Evolutionary conservation across 148 eudicot species (phyloP), one percentile per base, ranked within the genome.

Genomic region (Rhododendron kiyosumense): DNA sequence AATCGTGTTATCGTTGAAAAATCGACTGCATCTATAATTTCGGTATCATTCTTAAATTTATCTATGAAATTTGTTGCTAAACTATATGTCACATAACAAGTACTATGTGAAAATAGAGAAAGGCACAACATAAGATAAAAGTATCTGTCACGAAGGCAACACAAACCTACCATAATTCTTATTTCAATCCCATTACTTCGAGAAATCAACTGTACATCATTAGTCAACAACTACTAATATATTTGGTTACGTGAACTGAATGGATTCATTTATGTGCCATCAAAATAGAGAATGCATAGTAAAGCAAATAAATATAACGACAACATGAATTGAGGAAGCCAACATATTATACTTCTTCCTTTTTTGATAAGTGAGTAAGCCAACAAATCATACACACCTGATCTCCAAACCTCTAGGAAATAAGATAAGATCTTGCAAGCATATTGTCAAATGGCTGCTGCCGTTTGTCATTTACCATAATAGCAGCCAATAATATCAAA

Each of bases 361-460:
- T 3, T 38, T 38, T 38, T 38, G 41, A 38, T 38, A 38, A 38
- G 41, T 38, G 41, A 3, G 41, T 38, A 46, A 24, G 65, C 22
- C 13, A 45, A 51, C 43, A 81, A 8, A 74, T 49, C 79, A 32
- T 43, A 84, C 65, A 36, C 83, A 94, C 99, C 90, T n/a, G n/a
- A n/a, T n/a, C n/a, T 83, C 86, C 90, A 24, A 88, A 45, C 81
- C 85, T 87, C 10, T 86, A 90, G 12, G 88, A 89, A 82, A 87
- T 85, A 46, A 89, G 83, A 87, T 84, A 87, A 67, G 81, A 36
- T 86, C 92, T 87, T 83, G 88, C 85, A n/a, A 89, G 87, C 85
- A 90, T 15, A 87, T 26, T 85, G 81, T 90, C 89, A 12, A 89
- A 79, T 76, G 88, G 93, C 77, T 91, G 91, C 85, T 85, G 38